These are phyloP conservation scores for Suhomyces chickasaworum DNA, from an alignment of 1,139 yeast genomes.

Conservation along the genomic window DNA sequence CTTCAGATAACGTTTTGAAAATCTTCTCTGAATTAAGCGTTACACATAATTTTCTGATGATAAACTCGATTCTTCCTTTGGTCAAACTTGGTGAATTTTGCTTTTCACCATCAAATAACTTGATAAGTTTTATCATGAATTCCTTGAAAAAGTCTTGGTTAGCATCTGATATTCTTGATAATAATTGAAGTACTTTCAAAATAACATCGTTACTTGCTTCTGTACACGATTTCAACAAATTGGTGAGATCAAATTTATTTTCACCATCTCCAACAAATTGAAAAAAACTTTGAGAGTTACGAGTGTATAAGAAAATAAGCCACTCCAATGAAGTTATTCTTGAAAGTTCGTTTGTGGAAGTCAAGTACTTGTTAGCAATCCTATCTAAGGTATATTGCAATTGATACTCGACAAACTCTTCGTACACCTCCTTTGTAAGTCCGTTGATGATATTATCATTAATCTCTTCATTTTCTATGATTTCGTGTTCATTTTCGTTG, in stretches of 20 bases:
- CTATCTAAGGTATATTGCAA: conserved; percentile 37
- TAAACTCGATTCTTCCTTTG: conserved; percentile 76
- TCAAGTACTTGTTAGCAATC: conserved; percentile 41
- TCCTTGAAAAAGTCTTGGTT: conserved; percentile 77
- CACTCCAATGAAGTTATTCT: conserved; percentile 87
- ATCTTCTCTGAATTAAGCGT: conserved; percentile 82
- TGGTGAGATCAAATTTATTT: conserved; percentile 59
- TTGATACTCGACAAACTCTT: conserved; percentile 44
- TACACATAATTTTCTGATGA: conserved; percentile 80
- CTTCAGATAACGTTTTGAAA: conserved; percentile 78
- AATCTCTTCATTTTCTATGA: conserved; percentile 11
- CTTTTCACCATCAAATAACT: conserved; percentile 57
- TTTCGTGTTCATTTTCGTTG: conserved; percentile 16
- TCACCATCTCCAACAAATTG: conserved; percentile 39
- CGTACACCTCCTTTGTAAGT: conserved; percentile 41
- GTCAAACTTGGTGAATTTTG: conserved; percentile 32
- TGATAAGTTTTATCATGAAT: conserved; percentile 72
- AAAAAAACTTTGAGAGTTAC: conserved; percentile 64
- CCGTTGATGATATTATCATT: conserved; percentile 29
- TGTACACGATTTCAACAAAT: conserved; percentile 75
- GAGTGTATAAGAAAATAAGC: conserved; percentile 80
- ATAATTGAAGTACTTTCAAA: conserved; percentile 69
- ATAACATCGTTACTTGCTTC: conserved; percentile 88
- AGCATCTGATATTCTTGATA: conserved; percentile 80
- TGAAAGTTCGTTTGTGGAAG: conserved; percentile 66